Base-by-base conservation (phyloP, 768 basidiomycete species). In the Trametes villosa region DNA sequence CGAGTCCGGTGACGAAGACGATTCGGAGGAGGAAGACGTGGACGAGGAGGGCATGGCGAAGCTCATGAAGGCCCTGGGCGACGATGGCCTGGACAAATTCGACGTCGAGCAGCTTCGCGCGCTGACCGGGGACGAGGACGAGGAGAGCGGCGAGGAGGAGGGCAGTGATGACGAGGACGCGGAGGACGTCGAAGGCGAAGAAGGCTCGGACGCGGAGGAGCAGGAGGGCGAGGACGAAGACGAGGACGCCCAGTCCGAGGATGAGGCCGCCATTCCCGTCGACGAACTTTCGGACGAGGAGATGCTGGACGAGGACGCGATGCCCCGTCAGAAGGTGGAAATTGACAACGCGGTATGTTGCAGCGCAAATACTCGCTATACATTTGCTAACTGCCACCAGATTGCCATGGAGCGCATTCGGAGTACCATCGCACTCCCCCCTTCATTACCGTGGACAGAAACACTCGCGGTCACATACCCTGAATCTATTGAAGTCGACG, bases 371-470 rank as follows among this genome's bases (percentile, higher is more conserved):
- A 18, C 34, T 31, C 34, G 48, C 17, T 31, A 26, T 26, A 36
- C 52, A 27, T 34, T 57, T 56, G 52, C 36, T 56, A 44, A 33
- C 30, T 4, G 12, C 40, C 17, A 29, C 34, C 54, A 94, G 92
- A 78, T 83, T 49, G 92, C 92, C 26, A 81, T 96, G 45, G 84
- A 86, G 54, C 88, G 92, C 59, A 94, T 95, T 65, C 85, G 89
- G 40, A 86, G 91, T 64, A 79, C 83, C 13, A 91, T 94, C 24
- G 81, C 87, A 66, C 81, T 94, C 12, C 89, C 92, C 67, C 77
- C 85, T 27, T 84, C 85, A 60, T 73, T 93, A 46, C 83, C 90
- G 18, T 94, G 92, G 92, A 92, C 91, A 52, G 92, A 96, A 71
- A 93, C 91, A 0, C 79, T 95, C 1, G 78, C 81, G 0, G 70